These are phyloP conservation scores for Leccinum fibrillosum DNA, from an alignment of 768 basidiomycete genomes.

Conservation along the genomic window DNA sequence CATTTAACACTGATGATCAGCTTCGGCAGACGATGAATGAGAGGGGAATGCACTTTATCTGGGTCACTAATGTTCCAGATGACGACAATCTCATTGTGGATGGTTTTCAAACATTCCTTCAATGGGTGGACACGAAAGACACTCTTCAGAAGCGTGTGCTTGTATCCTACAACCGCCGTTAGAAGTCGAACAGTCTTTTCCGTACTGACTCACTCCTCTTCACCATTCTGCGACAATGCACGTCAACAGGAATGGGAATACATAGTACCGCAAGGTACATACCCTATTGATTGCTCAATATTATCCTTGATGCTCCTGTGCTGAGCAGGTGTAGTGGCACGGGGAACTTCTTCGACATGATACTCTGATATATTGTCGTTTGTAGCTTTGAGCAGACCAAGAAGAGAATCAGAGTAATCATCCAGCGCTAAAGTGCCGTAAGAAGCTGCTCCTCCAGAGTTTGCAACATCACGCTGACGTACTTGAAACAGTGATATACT, in stretches of 20 bases:
- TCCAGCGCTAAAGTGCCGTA: conserved; percentile 4
- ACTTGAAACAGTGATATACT: conserved; percentile 12
- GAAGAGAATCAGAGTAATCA: conserved; percentile 5
- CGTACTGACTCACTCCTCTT: neutral
- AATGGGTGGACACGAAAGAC: neutral
- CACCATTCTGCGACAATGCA: neutral
- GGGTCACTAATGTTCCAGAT: neutral
- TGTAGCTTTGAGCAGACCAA: conserved; percentile 1
- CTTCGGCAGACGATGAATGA: neutral
- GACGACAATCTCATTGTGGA: neutral
- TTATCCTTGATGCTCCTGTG: neutral
- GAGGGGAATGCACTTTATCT: neutral
- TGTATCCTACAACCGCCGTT: neutral
- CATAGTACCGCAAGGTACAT: neutral
- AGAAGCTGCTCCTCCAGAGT: neutral
- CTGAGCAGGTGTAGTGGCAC: neutral
- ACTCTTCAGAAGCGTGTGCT: neutral
- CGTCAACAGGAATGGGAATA: neutral
- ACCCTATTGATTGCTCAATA: neutral
- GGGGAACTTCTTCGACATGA: neutral
- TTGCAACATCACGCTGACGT: neutral
- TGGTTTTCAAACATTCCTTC: neutral
- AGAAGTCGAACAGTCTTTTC: neutral
- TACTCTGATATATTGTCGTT: neutral
- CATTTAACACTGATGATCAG: neutral